Conservation (phyloP, 2,329 filamentous ascomycete species). For the Fusarium siculi region DNA sequence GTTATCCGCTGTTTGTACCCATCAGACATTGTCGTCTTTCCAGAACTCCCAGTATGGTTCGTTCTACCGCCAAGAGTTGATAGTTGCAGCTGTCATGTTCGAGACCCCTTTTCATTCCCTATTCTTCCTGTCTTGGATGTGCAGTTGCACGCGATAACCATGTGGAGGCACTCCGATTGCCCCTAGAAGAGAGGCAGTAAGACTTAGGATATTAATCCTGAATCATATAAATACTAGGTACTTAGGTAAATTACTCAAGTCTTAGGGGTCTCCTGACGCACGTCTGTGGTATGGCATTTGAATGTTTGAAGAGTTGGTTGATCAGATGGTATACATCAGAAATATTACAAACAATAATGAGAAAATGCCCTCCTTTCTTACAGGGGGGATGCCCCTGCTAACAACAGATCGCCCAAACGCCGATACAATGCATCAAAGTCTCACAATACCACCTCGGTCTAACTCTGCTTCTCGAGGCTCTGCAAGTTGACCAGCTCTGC, state of each 20-base stretch:
- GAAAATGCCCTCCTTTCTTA: not conserved
- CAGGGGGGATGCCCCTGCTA: not conserved
- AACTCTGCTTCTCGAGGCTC: conserved; percentile 72
- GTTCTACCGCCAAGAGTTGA: not conserved
- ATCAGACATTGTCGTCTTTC: not conserved
- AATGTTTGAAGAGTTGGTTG: conserved; percentile 15
- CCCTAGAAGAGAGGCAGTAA: not conserved
- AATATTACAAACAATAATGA: conserved; percentile 15
- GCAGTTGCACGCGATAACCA: not conserved
- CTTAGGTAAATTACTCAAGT: not conserved
- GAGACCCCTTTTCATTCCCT: conserved; percentile 21
- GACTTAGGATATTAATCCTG: not conserved
- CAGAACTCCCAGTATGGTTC: not conserved
- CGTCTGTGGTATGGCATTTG: not conserved
- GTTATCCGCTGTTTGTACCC: conserved; percentile 10
- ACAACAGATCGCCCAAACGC: conserved; percentile 24
- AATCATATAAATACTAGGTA: no score
- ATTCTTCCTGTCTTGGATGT: not conserved
- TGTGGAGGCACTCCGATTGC: conserved; percentile 16
- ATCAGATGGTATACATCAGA: conserved; percentile 12
- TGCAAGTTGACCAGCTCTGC: conserved; percentile 83
- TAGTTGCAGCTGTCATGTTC: conserved; percentile 13
- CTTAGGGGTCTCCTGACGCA: not conserved
- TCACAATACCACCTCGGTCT: conserved; percentile 8
- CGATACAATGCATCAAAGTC: conserved; percentile 19